Conservation (phyloP, 1,284 basidiomycete species). For the Leccinum solheimii region DNA sequence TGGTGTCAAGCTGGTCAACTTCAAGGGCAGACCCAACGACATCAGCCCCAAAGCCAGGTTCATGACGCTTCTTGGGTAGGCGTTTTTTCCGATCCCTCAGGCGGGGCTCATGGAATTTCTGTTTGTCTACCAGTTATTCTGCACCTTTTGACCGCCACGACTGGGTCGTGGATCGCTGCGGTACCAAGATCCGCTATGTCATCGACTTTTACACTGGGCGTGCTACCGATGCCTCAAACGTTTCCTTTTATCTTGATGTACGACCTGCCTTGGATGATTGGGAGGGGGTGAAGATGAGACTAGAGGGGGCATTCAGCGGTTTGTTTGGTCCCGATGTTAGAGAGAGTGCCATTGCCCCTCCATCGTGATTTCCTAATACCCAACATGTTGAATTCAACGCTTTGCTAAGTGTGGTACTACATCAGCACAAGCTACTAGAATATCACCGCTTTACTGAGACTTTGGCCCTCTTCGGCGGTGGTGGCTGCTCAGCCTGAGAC, state of each 20-base stretch:
- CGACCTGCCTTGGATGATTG: constrained; percentile 90
- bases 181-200: constrained; percentile 86
- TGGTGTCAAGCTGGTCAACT: constrained; percentile 81
- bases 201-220: constrained; percentile 99
- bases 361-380: constrained; percentile 19
- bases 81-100: constrained; percentile 13
- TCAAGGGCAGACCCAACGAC: constrained; percentile 78
- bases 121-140: constrained; percentile 64
- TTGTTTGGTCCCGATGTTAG: constrained; percentile 35
- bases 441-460: constrained; percentile 40
- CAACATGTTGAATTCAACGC: neutral
- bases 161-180: constrained; percentile 94
- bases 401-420: constrained; percentile 9
- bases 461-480: constrained; percentile 42
- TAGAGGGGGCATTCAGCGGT: constrained; percentile 49
- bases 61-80: constrained; percentile 86
- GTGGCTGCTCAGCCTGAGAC: constrained; percentile 26
- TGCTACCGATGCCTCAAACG: constrained; percentile 41
- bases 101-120: constrained; percentile 2
- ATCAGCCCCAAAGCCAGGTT: constrained; percentile 80
- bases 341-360: constrained; percentile 21
- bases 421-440: neutral
- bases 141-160: constrained; percentile 97
- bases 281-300: constrained; percentile 84
- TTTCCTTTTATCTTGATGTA: constrained; percentile 92